Conservation (phyloP, 2,329 filamentous ascomycete genomes). For the Sporothrix humicola region DNA sequence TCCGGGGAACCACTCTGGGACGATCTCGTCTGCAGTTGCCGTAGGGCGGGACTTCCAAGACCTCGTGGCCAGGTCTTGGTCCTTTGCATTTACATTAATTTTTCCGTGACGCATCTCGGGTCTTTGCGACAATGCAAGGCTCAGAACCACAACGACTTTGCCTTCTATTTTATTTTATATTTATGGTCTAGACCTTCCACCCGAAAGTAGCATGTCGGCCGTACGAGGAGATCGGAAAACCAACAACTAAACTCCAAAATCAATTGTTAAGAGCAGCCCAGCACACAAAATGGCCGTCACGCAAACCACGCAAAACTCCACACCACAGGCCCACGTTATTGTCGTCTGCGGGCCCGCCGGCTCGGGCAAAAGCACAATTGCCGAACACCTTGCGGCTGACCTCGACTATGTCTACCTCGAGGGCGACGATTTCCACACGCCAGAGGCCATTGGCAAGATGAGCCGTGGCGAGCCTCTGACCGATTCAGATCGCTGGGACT, state of each 20-base stretch:
- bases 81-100: background rate
- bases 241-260: background rate
- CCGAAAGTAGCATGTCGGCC: background rate
- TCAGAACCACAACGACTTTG: background rate
- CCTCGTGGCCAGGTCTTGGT: background rate
- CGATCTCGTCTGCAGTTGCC: background rate
- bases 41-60: background rate
- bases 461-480: background rate
- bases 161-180: background rate
- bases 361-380: slow-evolving; percentile 3
- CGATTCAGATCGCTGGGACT: background rate
- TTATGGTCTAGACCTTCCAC: background rate
- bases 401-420: background rate
- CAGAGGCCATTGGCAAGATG: slow-evolving; percentile 12
- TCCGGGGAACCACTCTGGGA: background rate
- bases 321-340: background rate
- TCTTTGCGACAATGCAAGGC: background rate
- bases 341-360: slow-evolving; percentile 9
- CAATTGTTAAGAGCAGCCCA: background rate
- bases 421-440: background rate
- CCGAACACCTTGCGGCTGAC: background rate
- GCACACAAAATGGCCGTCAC: background rate
- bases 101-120: background rate
- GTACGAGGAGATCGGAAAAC: background rate
- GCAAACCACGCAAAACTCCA: background rate